Evolutionary conservation across 2,329 filamentous ascomycete species (phyloP), one percentile per base, ranked within the genome.

Genomic region (Neofusicoccum umdonicola): DNA sequence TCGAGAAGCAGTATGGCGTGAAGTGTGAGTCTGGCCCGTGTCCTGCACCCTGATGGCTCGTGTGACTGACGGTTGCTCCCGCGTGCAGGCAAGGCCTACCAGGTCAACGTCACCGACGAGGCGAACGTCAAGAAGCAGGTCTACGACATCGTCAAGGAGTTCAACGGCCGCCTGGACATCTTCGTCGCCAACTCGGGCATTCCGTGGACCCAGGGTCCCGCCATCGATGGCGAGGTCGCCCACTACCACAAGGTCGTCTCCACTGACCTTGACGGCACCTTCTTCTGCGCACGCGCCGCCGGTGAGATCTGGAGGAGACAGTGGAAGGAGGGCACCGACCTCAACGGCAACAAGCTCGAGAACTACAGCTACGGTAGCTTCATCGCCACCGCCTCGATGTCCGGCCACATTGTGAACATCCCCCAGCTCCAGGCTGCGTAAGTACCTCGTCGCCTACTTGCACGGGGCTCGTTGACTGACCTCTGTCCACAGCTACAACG

Each of bases 261-360:
- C 71, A 89, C 94, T 72, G 96, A 97, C 78, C 84, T 96, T 70
- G 95, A 88, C n/a, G 93, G 93, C 12, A 89, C 89, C 44, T 92
- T 90, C 78, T 94, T 91, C 83, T 96, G 92, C 68, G 92, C 92
- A 31, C 91, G 94, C 81, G 92, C 92, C 19, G 91, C 92, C n/a
- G 93, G 93, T 11, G 48, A 66, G 62, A 62, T 66, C 65, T 66
- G 65, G 65, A 63, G 63, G 45, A 60, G 56, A 27, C 65, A 66
- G 65, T 48, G 58, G 35, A 44, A 61, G 44, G 56, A 65, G 63
- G 65, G 65, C 56, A 64, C 48, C 62, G 62, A 65, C 62, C 22
- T 62, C 27, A 65, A 60, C 22, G 65, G 65, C 65, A 65, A 66
- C 52, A 60, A 64, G 62, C 57, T 67, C 56, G 56, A 67, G 56